These are phyloP conservation scores for Pouteria glomerata DNA, from an alignment of 148 eudicot genomes.

Conservation along the genomic window DNA sequence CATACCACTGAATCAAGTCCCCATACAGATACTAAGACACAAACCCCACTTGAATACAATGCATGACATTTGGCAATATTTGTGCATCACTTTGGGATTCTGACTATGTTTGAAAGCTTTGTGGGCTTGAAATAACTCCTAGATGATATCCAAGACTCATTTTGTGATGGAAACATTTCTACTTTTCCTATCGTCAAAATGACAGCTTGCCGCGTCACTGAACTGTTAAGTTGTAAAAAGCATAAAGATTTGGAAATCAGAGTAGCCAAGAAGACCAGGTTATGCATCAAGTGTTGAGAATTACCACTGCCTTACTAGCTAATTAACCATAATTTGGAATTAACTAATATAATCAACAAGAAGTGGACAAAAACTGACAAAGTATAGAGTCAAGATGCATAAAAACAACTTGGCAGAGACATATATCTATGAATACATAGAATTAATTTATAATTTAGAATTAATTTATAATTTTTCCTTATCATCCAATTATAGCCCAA, in stretches of 20 bases:
- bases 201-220: neutral
- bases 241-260: no score
- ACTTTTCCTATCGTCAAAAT: neutral
- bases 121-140: neutral
- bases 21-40: neutral
- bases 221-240: no score
- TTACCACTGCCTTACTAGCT: neutral
- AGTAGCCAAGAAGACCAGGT: no score
- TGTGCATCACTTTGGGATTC: no score
- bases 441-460: no score
- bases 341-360: no score
- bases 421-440: no score
- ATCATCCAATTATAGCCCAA: no score
- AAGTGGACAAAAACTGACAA: neutral
- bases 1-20: no score
- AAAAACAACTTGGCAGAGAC: neutral
- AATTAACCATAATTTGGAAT: neutral
- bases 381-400: neutral
- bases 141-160: neutral
- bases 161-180: neutral
- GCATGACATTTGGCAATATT: neutral
- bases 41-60: neutral
- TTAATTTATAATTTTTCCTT: no score
- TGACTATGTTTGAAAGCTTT: neutral
- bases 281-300: neutral